Base-by-base conservation (phyloP, 495 filamentous ascomycete species). In the Symbiotaphrina buchneri region DNA sequence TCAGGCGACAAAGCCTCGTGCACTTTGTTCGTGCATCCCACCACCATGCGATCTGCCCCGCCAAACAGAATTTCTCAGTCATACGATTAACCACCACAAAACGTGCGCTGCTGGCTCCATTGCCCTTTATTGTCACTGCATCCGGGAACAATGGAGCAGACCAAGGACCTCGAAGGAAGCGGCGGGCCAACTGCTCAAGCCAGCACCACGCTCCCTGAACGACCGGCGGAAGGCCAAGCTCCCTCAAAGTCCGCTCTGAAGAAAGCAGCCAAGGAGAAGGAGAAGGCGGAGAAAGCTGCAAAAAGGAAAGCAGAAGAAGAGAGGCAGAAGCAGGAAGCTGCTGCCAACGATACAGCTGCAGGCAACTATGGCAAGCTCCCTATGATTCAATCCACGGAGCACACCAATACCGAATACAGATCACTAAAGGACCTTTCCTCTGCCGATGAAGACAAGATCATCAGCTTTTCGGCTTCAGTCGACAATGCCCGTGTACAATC, bases 231-330 rank as follows among this genome's bases (percentile, higher is more conserved):
- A 24, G 38, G 20, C 2, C 35, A 43, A 16, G 51, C 43, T 32
- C 57, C 63, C 10, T 71, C 66, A 42, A 74, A 74, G 52, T 71
- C 55, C 38, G 70, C 70, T 8, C 35, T 65, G 43, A 75, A 74
- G 52, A 75, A 75, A 47, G 63, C 63, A 6, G 62, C 59, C 23
- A 76, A 74, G 49, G 70, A 74, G 18, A 68, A 67, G 47, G 65
- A 66, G 32, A 74, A 74, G 56, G 68, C 61, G 6, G 63, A 67
- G 47, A 67, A 66, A 47, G 62, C 62, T 21, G 62, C 62, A 17
- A 55, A 54, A 18, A 55, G 60, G n/a, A 25, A 27, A 1, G 56
- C 53, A 27, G 58, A 59, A 14, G 56, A 64, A 39, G 59, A 65
- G 42, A 49, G 31, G 33, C 42, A 38, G 25, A 23, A 40, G 21